Conservation (phyloP, 139 green algal species). For the Microglena sp. region DNA sequence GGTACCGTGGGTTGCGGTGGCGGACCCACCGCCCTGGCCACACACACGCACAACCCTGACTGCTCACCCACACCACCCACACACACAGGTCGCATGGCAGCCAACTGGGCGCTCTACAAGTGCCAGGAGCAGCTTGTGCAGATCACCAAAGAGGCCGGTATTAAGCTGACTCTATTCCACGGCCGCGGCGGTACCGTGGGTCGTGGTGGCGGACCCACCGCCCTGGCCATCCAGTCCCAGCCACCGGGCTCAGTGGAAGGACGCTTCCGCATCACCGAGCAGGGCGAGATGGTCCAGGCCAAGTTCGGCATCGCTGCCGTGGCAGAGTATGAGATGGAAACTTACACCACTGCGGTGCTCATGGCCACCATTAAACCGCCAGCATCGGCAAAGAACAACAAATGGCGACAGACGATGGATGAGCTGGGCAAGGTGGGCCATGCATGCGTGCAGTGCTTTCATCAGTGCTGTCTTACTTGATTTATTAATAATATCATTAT, state of each 20-base stretch:
- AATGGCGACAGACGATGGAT: conserved; percentile 19
- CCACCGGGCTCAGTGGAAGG: conserved; percentile 79
- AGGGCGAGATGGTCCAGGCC: conserved; percentile 63
- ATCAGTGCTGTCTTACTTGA: too few relatives aligned
- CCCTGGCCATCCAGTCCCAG: conserved; percentile 91
- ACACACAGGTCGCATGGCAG: conserved; percentile 63
- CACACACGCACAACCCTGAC: conserved; percentile 85
- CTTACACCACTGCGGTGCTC: conserved; percentile 81
- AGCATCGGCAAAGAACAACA: conserved; percentile 29
- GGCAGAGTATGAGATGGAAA: conserved; percentile 76
- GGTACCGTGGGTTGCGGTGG: conserved; percentile 90
- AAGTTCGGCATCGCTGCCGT: conserved; percentile 88
- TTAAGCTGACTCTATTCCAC: conserved; percentile 95
- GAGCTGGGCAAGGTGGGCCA: not conserved
- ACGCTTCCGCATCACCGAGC: conserved; percentile 84
- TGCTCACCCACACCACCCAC: too few relatives aligned
- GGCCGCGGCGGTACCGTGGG: conserved; percentile 89
- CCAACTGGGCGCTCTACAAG: conserved; percentile 77
- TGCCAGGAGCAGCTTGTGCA: conserved; percentile 21
- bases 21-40: conserved; percentile 87
- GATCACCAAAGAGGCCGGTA: conserved; percentile 40
- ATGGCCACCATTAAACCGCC: conserved; percentile 66
- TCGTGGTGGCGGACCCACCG: conserved; percentile 84
- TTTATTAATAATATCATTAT: too few relatives aligned
- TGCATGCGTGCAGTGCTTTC: too few relatives aligned